Conservation (phyloP, 140 eudicot genomes). For the Flaveria floridana region DNA sequence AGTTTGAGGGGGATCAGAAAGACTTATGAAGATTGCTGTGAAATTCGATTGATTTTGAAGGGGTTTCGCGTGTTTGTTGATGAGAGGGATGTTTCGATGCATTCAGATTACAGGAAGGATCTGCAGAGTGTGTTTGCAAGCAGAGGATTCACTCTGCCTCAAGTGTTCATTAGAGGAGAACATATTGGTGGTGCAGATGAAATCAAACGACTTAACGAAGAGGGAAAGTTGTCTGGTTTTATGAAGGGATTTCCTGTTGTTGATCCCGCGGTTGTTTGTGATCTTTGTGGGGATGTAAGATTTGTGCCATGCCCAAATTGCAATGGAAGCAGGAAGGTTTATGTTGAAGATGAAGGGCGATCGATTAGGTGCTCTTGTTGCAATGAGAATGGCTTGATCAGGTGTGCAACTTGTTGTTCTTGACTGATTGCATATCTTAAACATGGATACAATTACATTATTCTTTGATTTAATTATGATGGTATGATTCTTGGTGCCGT, state of each 20-base stretch:
- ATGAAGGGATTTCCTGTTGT: slow-evolving; percentile 57
- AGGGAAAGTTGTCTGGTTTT: slow-evolving; percentile 56
- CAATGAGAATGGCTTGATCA: slow-evolving; percentile 88
- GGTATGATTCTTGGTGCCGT: slow-evolving; percentile 25
- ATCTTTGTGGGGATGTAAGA: slow-evolving; percentile 81
- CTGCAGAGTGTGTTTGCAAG: slow-evolving; percentile 62
- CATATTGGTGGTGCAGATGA: slow-evolving; percentile 81
- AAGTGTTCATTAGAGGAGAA: slow-evolving; percentile 66
- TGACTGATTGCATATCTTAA: slow-evolving; percentile 32
- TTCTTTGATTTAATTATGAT: slow-evolving; percentile 12
- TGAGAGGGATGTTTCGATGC: slow-evolving; percentile 90
- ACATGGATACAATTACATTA: background rate
- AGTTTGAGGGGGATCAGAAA: slow-evolving; percentile 88
- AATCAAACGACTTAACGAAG: slow-evolving; percentile 74
- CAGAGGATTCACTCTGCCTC: slow-evolving; percentile 64
- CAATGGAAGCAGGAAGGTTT: slow-evolving; percentile 83
- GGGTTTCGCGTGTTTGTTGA: slow-evolving; percentile 79
- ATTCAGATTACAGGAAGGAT: slow-evolving; percentile 63
- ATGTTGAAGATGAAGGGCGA: slow-evolving; percentile 61
- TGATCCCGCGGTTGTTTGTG: slow-evolving; percentile 58
- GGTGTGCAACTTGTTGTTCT: slow-evolving; percentile 69
- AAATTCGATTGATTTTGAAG: slow-evolving; percentile 62
- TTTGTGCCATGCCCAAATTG: slow-evolving; percentile 79
- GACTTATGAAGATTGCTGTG: slow-evolving; percentile 83
- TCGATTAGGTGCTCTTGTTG: slow-evolving; percentile 64